phyloP scores from a whole-genome alignment of 2,329 filamentous ascomycete species.

The Tympanopsis confertula region DNA sequence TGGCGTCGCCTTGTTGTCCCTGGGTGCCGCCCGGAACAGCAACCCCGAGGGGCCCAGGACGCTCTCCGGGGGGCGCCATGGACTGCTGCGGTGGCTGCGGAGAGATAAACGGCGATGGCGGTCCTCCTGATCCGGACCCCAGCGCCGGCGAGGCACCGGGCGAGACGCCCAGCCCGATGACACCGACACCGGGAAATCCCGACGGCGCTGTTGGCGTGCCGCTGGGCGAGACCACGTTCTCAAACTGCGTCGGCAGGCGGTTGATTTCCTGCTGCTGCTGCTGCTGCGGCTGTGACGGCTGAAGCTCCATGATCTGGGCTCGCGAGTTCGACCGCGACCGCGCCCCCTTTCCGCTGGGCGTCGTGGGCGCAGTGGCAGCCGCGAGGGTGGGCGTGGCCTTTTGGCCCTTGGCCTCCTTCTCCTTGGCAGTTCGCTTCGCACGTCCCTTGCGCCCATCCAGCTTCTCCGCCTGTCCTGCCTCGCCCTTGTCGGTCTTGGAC shows the following conservation, averaged over 20 bases:
- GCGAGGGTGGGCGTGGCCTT: constrained; percentile 28
- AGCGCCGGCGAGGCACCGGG: constrained; percentile 7
- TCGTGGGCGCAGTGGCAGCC: constrained; percentile 26
- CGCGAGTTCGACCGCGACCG: constrained; percentile 44
- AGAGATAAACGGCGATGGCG: constrained; percentile 23
- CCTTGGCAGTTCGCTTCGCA: constrained; percentile 27
- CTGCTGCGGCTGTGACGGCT: constrained; percentile 8
- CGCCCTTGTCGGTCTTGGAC: constrained; percentile 22
- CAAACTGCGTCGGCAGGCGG: constrained; percentile 29
- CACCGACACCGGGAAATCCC: constrained; percentile 12
- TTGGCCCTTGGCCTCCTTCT: constrained; percentile 18
- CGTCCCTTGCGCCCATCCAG: constrained; percentile 21
- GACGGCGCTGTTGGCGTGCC: constrained; percentile 27
- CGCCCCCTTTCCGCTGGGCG: constrained; percentile 24
- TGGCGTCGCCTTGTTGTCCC: no score
- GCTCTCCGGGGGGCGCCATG: constrained; percentile 25
- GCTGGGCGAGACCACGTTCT: constrained; percentile 26
- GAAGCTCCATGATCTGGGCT: constrained; percentile 27
- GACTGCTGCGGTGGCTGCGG: constrained; percentile 44
- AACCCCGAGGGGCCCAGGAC: constrained; percentile 14
- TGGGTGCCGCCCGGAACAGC: constrained; percentile 9
- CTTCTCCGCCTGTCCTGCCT: constrained; percentile 29
- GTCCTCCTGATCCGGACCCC: constrained; percentile 13
- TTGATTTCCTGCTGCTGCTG: constrained; percentile 23
- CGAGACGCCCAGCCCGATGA: constrained; percentile 12